Conservation (phyloP, 306 rosid genomes). For the Begonia masoniana region DNA sequence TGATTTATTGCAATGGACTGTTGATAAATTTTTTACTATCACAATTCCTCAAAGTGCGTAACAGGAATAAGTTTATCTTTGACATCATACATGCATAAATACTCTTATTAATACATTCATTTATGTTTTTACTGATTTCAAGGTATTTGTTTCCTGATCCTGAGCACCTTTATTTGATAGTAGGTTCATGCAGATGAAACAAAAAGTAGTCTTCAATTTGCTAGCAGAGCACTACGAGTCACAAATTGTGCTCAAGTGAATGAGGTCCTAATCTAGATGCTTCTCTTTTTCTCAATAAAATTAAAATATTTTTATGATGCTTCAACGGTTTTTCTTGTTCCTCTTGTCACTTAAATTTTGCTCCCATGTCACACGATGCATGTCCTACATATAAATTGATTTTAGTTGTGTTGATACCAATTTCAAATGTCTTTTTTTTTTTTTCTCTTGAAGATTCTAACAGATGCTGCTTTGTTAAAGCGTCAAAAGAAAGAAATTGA, state of each 20-base stretch:
- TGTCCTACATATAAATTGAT: constrained; percentile 1
- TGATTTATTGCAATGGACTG: not conserved
- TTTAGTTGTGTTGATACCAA: constrained; percentile 10
- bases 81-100: no score
- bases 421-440: not conserved
- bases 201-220: constrained; percentile 94
- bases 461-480: constrained; percentile 96
- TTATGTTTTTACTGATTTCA: no score
- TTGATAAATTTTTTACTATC: no score
- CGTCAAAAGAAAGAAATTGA: constrained; percentile 95
- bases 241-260: constrained; percentile 91
- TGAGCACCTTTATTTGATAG: constrained; percentile 16
- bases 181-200: constrained; percentile 96
- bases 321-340: not conserved
- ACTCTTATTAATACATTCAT: no score
- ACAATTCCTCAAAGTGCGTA: no score
- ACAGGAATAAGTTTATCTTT: no score
- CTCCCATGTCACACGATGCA: constrained; percentile 8
- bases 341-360: constrained; percentile 6
- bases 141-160: constrained; percentile 11
- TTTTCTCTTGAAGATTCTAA: constrained; percentile 50
- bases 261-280: constrained; percentile 45
- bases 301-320: no score
- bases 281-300: constrained; percentile 4
- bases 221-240: constrained; percentile 92